These are phyloP conservation scores for Ophiosphaerella herpotricha DNA, from an alignment of 2,329 filamentous ascomycete species.

Conservation along the genomic window DNA sequence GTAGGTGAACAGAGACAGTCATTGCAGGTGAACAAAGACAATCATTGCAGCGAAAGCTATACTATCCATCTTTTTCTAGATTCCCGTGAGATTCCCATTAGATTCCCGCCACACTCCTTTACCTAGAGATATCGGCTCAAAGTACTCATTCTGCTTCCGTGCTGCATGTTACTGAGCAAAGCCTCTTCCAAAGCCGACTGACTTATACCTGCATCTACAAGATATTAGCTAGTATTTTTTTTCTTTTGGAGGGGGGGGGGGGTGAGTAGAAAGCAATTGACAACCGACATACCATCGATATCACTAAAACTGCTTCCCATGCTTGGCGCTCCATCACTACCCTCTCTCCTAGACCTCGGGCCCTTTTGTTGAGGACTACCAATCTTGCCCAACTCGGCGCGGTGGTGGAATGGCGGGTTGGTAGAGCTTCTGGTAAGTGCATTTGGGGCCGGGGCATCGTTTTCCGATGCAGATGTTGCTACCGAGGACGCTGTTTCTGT, in stretches of 20 bases:
- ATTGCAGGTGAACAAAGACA: too few species aligned
- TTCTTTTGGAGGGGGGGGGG: too few species aligned
- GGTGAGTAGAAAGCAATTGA: too few species aligned
- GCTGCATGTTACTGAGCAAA: constrained; percentile 71
- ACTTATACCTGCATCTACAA: constrained; percentile 74
- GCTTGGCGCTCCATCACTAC: constrained; percentile 43
- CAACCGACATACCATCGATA: constrained; percentile 65
- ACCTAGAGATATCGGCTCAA: constrained; percentile 56
- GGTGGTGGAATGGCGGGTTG: constrained; percentile 58
- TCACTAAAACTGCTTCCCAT: constrained; percentile 82
- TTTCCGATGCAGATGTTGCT: constrained; percentile 46
- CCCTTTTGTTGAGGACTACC: constrained; percentile 54
- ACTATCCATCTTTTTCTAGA: too few species aligned
- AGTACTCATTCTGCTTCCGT: constrained; percentile 66
- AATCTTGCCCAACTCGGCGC: constrained; percentile 61
- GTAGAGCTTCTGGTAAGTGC: constrained; percentile 24
- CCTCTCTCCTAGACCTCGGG: constrained; percentile 27
- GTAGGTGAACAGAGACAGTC: too few species aligned
- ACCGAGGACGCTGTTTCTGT: constrained; percentile 59
- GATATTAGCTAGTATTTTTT: not conserved
- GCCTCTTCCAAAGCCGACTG: constrained; percentile 81
- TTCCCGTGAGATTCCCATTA: too few species aligned
- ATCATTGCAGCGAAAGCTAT: too few species aligned
- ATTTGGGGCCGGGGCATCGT: constrained; percentile 26
- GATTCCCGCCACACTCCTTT: too few species aligned